Percentiles rank a stretch among this genome's conserved stretches.
These are phyloP conservation scores for Plantago coronopus DNA, from an alignment of 305 asterid genomes.

Conservation along the genomic window DNA sequence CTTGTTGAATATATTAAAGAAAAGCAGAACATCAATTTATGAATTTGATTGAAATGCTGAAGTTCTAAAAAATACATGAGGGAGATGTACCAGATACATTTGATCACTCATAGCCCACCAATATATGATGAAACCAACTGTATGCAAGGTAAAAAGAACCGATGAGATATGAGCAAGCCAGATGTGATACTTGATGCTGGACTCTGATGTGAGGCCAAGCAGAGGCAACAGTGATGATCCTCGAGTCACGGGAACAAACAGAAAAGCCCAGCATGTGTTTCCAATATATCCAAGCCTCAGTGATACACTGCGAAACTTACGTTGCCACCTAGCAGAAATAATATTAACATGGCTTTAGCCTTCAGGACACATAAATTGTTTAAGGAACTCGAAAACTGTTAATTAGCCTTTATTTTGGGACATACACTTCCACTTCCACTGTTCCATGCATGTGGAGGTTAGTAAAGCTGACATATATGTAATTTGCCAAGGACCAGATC, in stretches of 20 bases:
- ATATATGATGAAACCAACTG: slow-evolving; percentile 33
- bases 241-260: slow-evolving; percentile 34
- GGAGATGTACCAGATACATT: slow-evolving; percentile 34
- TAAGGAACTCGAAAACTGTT: too few species aligned
- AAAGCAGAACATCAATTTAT: too few species aligned
- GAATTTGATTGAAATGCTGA: too few species aligned
- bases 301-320: slow-evolving; percentile 53
- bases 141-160: slow-evolving; percentile 36
- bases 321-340: slow-evolving; percentile 42
- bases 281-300: slow-evolving; percentile 59
- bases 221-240: slow-evolving; percentile 41
- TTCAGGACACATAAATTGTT: too few species aligned
- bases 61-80: too few species aligned
- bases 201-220: slow-evolving; percentile 45
- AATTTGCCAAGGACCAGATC: slow-evolving; percentile 57
- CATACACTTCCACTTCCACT: slow-evolving; percentile 43
- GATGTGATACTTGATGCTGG: slow-evolving; percentile 46
- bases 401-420: too few species aligned
- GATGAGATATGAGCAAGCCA: slow-evolving; percentile 44
- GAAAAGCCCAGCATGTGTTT: slow-evolving; percentile 50
- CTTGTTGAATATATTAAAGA: too few species aligned
- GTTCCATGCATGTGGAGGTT: slow-evolving; percentile 43
- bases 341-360: neutral
- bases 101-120: slow-evolving; percentile 37
- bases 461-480: slow-evolving; percentile 40